Percentiles rank a stretch among this genome's conserved stretches.
Evolutionary conservation across 2,329 filamentous ascomycete genomes (phyloP).

Genomic region (Madurella mycetomatis): DNA sequence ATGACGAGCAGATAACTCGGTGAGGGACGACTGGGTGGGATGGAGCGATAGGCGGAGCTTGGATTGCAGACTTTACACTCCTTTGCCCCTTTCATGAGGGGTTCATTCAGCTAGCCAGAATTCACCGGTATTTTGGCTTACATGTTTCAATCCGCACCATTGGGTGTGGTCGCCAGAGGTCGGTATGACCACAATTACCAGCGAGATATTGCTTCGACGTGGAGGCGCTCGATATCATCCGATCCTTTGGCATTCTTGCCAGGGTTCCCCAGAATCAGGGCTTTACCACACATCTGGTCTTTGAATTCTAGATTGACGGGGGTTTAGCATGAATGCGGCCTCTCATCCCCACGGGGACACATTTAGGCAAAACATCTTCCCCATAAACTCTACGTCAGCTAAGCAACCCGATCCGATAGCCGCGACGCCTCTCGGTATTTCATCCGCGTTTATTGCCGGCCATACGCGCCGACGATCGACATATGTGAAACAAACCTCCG

Average conservation of each 20-base stretch:
- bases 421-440: slow-evolving; percentile 8
- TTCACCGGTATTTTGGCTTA: slow-evolving; percentile 1
- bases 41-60: too few species aligned
- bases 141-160: background rate
- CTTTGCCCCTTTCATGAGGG: too few species aligned
- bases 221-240: too few species aligned
- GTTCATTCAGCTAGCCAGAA: slow-evolving; percentile 1
- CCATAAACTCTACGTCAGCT: slow-evolving; percentile 11
- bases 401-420: slow-evolving; percentile 2
- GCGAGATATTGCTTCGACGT: too few species aligned
- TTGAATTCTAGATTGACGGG: slow-evolving; percentile 14
- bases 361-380: slow-evolving; percentile 18
- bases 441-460: slow-evolving; percentile 12
- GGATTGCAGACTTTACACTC: too few species aligned
- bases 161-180: too few species aligned
- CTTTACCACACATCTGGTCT: too few species aligned
- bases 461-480: slow-evolving; percentile 13
- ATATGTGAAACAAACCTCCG: slow-evolving; percentile 7
- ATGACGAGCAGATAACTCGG: background rate
- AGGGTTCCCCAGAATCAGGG: too few species aligned
- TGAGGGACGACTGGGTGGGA: too few species aligned
- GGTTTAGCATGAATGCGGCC: slow-evolving; percentile 29
- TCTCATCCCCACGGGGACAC: slow-evolving; percentile 3
- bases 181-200: too few species aligned
- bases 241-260: too few species aligned